Conservation (phyloP, 2,329 filamentous ascomycete species). For the Penicillium sp. region DNA sequence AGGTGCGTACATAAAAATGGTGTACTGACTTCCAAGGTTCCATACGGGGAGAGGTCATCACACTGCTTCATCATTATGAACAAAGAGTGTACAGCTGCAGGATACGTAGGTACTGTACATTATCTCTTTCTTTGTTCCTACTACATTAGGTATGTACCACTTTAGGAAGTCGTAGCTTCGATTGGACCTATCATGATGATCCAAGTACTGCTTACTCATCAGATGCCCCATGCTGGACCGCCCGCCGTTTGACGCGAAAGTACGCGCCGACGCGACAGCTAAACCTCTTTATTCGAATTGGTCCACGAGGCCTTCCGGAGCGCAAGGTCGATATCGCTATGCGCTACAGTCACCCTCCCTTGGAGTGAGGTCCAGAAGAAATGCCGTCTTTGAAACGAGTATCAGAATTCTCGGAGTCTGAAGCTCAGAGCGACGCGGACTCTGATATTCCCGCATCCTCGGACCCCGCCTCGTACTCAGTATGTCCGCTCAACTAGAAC, state of each 20-base stretch:
- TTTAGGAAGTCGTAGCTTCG: too few relatives aligned
- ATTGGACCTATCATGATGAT: background rate
- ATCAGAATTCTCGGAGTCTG: constrained; percentile 26
- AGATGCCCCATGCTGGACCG: too few relatives aligned
- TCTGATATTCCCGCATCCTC: constrained; percentile 23
- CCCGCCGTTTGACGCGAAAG: constrained; percentile 8
- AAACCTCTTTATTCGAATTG: background rate
- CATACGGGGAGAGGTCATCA: too few relatives aligned
- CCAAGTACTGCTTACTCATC: constrained; percentile 4
- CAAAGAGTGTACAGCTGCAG: too few relatives aligned
- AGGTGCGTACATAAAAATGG: too few relatives aligned
- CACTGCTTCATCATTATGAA: too few relatives aligned
- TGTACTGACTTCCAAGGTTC: too few relatives aligned
- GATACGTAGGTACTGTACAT: too few relatives aligned
- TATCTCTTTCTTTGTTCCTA: too few relatives aligned
- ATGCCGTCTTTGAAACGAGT: constrained; percentile 43
- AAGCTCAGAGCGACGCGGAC: constrained; percentile 25
- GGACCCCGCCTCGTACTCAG: constrained; percentile 24
- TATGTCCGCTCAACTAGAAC: constrained; percentile 20
- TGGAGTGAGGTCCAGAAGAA: background rate
- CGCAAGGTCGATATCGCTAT: background rate
- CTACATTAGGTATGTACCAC: too few relatives aligned
- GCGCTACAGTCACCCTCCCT: background rate
- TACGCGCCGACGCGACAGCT: constrained; percentile 9
- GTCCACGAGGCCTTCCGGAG: background rate